Evolutionary conservation across 2,329 filamentous ascomycete genomes (phyloP), one percentile per base, ranked within the genome.

Genomic region (Leptographium galeiforme): DNA sequence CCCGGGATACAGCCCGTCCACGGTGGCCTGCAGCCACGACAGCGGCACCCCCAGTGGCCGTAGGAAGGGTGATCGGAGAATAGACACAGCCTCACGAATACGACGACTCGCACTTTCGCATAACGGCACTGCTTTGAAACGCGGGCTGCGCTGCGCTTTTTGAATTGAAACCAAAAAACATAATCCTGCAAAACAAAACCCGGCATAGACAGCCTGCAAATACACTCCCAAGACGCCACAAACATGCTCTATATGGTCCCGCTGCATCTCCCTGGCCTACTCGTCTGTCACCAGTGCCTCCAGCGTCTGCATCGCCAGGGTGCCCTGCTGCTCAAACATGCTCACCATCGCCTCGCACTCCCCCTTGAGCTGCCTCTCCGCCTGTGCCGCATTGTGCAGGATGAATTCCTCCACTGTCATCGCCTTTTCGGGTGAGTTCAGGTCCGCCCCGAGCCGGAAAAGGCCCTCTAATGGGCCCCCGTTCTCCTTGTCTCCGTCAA

Each of bases 351-450:
- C 72, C 71, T 97, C 91, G 63, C 89, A 95, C 64, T 94, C 86
- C 39, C 76, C 71, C 63, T 84, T 84, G 53, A 98, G 72, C 65
- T 82, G 84, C 67, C 83, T 80, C 71, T 97, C 90, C 0, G 87
- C 89, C 63, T 84, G 75, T 56, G 78, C 77, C 0, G 93, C 93
- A 60, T 93, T 90, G 68, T 84, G 79, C 55, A 82, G 74, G 41
- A 98, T 85, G 89, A 91, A 98, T 67, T 96, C 83, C 66, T 95
- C 89, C 0, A 97, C 88, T 6, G 83, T 91, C 90, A 98, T 95
- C 40, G 77, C 74, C 72, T 85, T 89, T 71, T 97, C 93, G 0
- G 82, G 79, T 52, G 77, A 85, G 2, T 79, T 84, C 52, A 98
- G 69, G 14, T 78, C 78, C 0, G 74, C 74, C 13, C 79, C 81